Conservation (phyloP, 164 flowering plant species). For the Berberis vulgaris region DNA sequence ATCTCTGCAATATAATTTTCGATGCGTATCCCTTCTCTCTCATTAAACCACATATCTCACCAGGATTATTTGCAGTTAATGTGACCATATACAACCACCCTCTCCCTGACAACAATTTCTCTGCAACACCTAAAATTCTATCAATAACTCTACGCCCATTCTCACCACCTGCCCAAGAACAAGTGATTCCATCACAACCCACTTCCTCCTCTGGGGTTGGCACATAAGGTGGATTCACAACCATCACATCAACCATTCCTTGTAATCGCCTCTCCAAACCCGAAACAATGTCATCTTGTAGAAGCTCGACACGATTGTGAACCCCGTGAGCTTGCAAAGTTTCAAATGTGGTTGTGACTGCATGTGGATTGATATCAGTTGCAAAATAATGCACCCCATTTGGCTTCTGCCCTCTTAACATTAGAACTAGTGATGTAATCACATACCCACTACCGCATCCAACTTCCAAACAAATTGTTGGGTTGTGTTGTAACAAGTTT, state of each 20-base stretch:
- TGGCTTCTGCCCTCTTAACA: background rate
- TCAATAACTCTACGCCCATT: background rate
- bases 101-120: background rate
- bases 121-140: background rate
- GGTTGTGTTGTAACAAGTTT: background rate
- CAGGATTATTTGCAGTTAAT: background rate
- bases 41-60: background rate
- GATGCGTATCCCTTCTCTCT: background rate
- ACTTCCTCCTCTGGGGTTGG: background rate
- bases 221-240: background rate
- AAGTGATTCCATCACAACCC: background rate
- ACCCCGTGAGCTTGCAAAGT: background rate
- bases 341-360: background rate
- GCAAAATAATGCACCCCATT: background rate
- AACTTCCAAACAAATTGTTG: background rate
- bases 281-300: background rate
- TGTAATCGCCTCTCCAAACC: background rate
- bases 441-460: background rate
- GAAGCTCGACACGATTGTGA: background rate
- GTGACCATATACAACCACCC: background rate
- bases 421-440: background rate
- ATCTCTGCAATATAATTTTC: background rate
- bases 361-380: constrained; percentile 1
- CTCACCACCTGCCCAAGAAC: background rate
- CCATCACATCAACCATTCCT: background rate